Conservation (phyloP, 2,329 filamentous ascomycete genomes). For the Alternaria brassicae region DNA sequence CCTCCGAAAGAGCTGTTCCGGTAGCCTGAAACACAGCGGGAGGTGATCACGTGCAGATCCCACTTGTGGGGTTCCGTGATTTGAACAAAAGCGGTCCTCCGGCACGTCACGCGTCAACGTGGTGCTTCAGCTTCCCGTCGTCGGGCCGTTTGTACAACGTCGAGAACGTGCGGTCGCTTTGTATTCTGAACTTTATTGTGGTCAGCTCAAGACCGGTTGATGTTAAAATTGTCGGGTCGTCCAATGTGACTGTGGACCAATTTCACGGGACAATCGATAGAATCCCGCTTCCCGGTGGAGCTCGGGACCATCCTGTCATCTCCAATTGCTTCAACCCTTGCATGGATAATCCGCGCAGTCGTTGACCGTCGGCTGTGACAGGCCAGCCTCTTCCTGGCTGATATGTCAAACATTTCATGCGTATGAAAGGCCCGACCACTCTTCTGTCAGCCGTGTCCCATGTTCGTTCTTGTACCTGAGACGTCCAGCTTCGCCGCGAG, state of each 20-base stretch:
- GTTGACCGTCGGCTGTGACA: constrained; percentile 33
- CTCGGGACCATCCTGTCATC: constrained; percentile 32
- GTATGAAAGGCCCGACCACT: constrained; percentile 43
- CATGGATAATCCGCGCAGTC: constrained; percentile 27
- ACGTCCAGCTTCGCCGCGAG: constrained; percentile 39
- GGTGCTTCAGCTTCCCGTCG: constrained; percentile 25
- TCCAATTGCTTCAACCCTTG: constrained; percentile 28
- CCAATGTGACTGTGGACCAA: constrained; percentile 8
- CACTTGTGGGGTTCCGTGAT: constrained; percentile 21
- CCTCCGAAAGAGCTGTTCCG: constrained; percentile 13
- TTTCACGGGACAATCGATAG: constrained; percentile 13
- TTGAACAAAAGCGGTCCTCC: constrained; percentile 24
- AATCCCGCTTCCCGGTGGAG: constrained; percentile 20
- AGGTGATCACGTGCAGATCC: constrained; percentile 28
- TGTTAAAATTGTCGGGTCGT: not conserved
- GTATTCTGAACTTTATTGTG: not conserved
- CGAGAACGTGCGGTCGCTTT: not conserved
- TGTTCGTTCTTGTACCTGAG: constrained; percentile 42
- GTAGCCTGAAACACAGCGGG: constrained; percentile 28
- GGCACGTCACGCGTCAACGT: constrained; percentile 20
- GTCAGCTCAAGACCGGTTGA: not conserved
- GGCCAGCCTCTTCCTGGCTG: constrained; percentile 34
- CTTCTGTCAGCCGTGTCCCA: constrained; percentile 39
- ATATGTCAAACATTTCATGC: constrained; percentile 46
- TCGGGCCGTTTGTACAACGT: not conserved